These are phyloP conservation scores for Podospora comata DNA, from an alignment of 495 filamentous ascomycete species.

Conservation along the genomic window DNA sequence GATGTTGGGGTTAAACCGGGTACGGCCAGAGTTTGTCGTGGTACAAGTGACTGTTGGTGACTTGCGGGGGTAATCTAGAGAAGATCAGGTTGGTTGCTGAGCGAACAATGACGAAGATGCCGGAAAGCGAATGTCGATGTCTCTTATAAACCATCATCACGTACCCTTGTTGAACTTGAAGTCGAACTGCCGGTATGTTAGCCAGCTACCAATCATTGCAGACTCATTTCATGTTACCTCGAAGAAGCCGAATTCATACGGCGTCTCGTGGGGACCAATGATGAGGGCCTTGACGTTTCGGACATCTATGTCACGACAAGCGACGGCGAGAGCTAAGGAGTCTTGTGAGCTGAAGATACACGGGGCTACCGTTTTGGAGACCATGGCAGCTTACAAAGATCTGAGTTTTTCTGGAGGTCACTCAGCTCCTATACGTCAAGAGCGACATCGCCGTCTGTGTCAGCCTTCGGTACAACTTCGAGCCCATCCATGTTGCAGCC, in stretches of 20 bases:
- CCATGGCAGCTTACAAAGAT: slow-evolving; percentile 63
- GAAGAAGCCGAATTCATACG: slow-evolving; percentile 97
- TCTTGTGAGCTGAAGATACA: slow-evolving; percentile 9
- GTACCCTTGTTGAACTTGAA: slow-evolving; percentile 66
- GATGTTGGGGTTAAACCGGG: slow-evolving; percentile 95
- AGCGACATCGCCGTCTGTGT: not conserved
- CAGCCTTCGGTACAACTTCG: slow-evolving; percentile 12
- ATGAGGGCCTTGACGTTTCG: slow-evolving; percentile 85
- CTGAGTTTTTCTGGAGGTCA: slow-evolving; percentile 74
- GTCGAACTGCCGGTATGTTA: slow-evolving; percentile 50
- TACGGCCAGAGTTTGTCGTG: slow-evolving; percentile 83
- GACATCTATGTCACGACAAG: slow-evolving; percentile 80
- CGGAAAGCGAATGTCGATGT: not conserved
- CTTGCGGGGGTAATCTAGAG: slow-evolving; percentile 78
- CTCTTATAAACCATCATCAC: not conserved
- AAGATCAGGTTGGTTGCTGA: not conserved
- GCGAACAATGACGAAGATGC: not conserved
- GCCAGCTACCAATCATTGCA: slow-evolving; percentile 6
- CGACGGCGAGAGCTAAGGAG: slow-evolving; percentile 72
- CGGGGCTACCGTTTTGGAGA: not conserved
- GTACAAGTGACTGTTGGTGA: slow-evolving; percentile 70
- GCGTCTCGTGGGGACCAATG: slow-evolving; percentile 89
- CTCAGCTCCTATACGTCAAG: slow-evolving; percentile 63
- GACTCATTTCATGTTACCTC: slow-evolving; percentile 53
- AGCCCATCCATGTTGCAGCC: slow-evolving; percentile 29